Conservation (phyloP, 1,284 basidiomycete species). For the Rhizoctonia solani region DNA sequence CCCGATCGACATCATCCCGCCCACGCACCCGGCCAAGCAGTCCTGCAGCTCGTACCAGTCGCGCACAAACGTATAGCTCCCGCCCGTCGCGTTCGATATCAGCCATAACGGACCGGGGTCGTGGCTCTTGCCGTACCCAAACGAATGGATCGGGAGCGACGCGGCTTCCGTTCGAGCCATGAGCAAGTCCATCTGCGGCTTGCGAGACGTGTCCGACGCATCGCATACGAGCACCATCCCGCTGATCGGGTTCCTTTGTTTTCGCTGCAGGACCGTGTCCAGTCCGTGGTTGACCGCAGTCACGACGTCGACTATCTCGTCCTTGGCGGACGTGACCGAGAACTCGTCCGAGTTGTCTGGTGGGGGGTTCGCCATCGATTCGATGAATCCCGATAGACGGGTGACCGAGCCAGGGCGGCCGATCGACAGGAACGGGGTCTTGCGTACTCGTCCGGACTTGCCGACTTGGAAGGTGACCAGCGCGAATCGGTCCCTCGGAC, state of each 20-base stretch:
- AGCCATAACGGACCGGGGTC: conserved; percentile 98
- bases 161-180: conserved; percentile 95
- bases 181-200: conserved; percentile 99
- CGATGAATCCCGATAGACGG: conserved; percentile 76
- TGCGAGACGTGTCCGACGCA: conserved; percentile 82
- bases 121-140: conserved; percentile 95
- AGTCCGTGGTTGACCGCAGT: conserved; percentile 93
- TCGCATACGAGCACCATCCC: conserved; percentile 94
- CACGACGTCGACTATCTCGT: conserved; percentile 94
- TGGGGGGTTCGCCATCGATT: conserved; percentile 57
- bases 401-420: conserved; percentile 69
- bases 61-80: conserved; percentile 96
- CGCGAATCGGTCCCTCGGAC: conserved; percentile 76
- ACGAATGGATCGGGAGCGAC: conserved; percentile 88
- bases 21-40: conserved; percentile 87
- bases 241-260: conserved; percentile 84
- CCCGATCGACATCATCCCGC: conserved; percentile 92
- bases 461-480: conserved; percentile 90
- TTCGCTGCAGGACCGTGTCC: conserved; percentile 91
- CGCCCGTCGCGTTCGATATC: conserved; percentile 95
- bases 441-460: conserved; percentile 73
- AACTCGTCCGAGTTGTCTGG: conserved; percentile 66
- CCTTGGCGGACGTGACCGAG: conserved; percentile 72
- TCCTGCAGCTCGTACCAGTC: conserved; percentile 94
- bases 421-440: conserved; percentile 83